These are phyloP conservation scores for Lepidium campestre DNA, from an alignment of 441 rosid species.

Conservation along the genomic window DNA sequence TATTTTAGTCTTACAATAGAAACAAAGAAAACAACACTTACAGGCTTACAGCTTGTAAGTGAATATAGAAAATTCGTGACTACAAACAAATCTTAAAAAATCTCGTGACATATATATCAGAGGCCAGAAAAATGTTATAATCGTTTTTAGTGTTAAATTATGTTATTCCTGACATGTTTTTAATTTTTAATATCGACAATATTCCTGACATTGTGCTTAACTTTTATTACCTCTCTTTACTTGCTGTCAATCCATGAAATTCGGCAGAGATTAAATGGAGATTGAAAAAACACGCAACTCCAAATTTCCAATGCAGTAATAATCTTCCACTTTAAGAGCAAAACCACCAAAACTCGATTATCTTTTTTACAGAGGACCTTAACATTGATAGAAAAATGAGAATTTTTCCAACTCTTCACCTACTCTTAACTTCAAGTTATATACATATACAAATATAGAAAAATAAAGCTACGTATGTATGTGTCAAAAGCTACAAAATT, in stretches of 20 bases:
- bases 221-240: background rate
- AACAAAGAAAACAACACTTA: background rate
- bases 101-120: background rate
- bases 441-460: background rate
- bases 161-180: background rate
- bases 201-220: background rate
- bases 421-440: conserved; percentile 3
- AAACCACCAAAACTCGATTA: background rate
- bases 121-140: no score
- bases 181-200: background rate
- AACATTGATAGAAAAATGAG: background rate
- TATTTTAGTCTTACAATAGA: no score
- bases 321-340: background rate
- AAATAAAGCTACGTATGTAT: background rate
- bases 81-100: background rate
- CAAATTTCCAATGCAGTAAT: background rate
- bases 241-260: background rate
- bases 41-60: background rate
- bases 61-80: background rate
- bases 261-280: background rate
- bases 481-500: conserved; percentile 12
- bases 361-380: background rate
- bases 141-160: background rate
- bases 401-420: conserved; percentile 36
- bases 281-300: background rate